Evolutionary conservation across 1,284 basidiomycete genomes (phyloP).

Genomic region (Ganoderma leucocontextum): DNA sequence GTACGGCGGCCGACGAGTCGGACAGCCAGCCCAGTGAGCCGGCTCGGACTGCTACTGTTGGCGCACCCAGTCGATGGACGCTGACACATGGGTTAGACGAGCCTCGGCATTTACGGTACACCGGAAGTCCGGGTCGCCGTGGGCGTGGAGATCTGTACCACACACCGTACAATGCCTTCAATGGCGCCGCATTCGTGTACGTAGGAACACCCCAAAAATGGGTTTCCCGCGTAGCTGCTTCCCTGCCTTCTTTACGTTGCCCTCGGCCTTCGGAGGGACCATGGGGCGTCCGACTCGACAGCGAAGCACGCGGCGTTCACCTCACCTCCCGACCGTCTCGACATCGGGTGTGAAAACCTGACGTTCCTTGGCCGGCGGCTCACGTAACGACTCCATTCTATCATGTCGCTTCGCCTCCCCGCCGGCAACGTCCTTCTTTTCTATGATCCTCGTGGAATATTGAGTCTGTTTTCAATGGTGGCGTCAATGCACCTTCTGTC

Average conservation of each 20-base stretch:
- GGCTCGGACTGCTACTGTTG: no score
- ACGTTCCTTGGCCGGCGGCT: neutral
- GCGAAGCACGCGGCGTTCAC: constrained; percentile 12
- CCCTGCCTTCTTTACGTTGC: neutral
- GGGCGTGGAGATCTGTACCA: no score
- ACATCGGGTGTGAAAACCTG: constrained; percentile 1
- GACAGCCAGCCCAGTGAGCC: no score
- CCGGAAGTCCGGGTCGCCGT: no score
- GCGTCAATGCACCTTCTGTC: neutral
- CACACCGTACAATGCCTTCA: no score
- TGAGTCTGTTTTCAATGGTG: neutral
- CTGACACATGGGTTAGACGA: no score
- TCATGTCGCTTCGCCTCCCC: neutral
- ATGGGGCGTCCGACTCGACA: neutral
- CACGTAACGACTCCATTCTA: constrained; percentile 5
- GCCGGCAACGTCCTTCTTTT: neutral
- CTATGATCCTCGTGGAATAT: neutral
- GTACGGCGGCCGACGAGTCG: no score
- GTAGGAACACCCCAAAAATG: constrained; percentile 1
- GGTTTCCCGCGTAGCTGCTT: neutral
- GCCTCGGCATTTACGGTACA: no score
- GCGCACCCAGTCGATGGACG: neutral
- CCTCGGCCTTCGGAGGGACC: neutral
- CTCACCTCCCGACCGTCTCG: constrained; percentile 13
- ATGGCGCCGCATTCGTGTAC: constrained; percentile 1